Conservation (phyloP, 345 rosid genomes). For the Anacardium occidentale region DNA sequence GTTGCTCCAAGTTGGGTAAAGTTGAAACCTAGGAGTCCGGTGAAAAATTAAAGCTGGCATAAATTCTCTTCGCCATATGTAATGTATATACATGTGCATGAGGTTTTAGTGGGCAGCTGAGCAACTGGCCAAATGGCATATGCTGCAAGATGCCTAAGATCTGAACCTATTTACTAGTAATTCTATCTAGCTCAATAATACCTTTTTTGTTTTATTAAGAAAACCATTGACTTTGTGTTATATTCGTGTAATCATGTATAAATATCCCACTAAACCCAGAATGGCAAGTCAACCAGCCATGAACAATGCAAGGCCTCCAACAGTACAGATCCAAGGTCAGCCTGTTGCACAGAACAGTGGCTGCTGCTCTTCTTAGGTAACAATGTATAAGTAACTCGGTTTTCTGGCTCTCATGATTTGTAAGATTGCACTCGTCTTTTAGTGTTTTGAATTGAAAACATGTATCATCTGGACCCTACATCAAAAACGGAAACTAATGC, state of each 20-base stretch:
- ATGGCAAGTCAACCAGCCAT: constrained; percentile 80
- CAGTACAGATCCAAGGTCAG: constrained; percentile 72
- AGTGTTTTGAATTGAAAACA: constrained; percentile 11
- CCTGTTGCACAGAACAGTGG: constrained; percentile 65
- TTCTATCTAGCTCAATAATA: too few species aligned
- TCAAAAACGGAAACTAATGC: background rate
- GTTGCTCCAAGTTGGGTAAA: background rate
- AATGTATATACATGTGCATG: too few species aligned
- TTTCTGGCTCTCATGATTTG: constrained; percentile 15
- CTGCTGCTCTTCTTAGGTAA: constrained; percentile 62
- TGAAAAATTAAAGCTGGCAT: background rate
- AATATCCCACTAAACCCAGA: constrained; percentile 30
- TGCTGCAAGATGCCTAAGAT: background rate
- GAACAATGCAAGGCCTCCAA: constrained; percentile 62
- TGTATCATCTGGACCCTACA: constrained; percentile 17
- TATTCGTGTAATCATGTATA: background rate
- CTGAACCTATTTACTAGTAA: background rate
- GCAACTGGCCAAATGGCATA: background rate
- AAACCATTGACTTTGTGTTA: too few species aligned
- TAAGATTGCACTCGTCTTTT: constrained; percentile 22
- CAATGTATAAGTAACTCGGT: constrained; percentile 1
- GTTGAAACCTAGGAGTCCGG: background rate
- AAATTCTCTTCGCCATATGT: background rate
- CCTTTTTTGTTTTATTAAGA: too few species aligned
- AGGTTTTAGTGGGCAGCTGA: background rate